Evolutionary conservation across 2,329 filamentous ascomycete genomes (phyloP), one percentile per base, ranked within the genome.

Genomic region (Aspergillus fructus): DNA sequence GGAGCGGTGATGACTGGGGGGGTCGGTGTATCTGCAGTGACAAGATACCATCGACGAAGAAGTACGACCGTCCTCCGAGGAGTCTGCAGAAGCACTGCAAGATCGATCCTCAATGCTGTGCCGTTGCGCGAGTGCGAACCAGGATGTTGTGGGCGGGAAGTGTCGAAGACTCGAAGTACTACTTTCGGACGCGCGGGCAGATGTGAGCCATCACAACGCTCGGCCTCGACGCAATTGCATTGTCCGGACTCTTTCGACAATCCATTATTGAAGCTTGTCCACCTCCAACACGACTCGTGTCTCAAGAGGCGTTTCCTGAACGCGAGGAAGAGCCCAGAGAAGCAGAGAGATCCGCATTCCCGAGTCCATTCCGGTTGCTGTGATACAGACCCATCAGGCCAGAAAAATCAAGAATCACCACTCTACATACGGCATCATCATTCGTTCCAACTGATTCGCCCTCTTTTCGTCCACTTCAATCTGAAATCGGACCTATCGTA

Each of bases 281-380:
- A 15, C 17, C 33, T 49, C 47, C 30, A 27, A 23, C 21, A 19
- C 17, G 15, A 23, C 21, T 21, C 21, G 21, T 23, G 17, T 8
- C 42, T 27, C 34, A 37, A 37, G 27, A 30, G 27, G 27, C 27
- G 27, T 41, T 12, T 34, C 5, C 17, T 33, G 24, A 9, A n/a
- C 40, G 24, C 17, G 49, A 34, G 46, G 41, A 46, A 33, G 42
- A 50, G 34, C 21, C 33, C 17, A 21, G 47, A 47, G n/a, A 51
- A 47, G n/a, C 21, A 52, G 47, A 13, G 34, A 27, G 58, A 49
- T 57, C 63, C 59, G 59, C 63, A 65, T 65, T 64, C 63, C 59
- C 47, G 58, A 55, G 41, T 21, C 24, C 59, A 60, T 62, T 53
- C 59, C 56, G 56, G 60, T 62, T 65, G 63, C 63, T 53, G 55